These are phyloP conservation scores for Fusarium sambucinum DNA, from an alignment of 2,329 filamentous ascomycete genomes.

Conservation along the genomic window DNA sequence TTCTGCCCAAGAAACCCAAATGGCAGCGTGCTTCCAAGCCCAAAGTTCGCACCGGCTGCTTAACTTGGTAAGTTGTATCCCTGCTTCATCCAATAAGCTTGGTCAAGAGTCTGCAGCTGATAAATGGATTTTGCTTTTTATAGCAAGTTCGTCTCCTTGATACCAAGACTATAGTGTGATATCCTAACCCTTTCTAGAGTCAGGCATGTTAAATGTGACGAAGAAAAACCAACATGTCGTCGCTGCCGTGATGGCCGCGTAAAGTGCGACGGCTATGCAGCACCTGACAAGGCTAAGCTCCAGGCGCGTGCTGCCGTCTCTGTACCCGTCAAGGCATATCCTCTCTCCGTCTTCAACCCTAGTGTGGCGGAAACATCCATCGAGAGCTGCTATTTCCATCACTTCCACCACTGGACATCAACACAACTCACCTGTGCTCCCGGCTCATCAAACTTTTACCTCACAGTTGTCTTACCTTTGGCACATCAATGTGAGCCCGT, in stretches of 20 bases:
- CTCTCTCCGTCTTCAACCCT: conserved; percentile 8
- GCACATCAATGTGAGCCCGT: conserved; percentile 34
- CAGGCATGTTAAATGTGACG: conserved; percentile 47
- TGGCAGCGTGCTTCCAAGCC: conserved; percentile 30
- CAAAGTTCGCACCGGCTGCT: conserved; percentile 41
- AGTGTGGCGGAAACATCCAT: conserved; percentile 19
- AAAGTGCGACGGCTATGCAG: conserved; percentile 42
- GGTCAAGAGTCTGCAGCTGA: conserved; percentile 7
- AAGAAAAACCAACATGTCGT: conserved; percentile 43
- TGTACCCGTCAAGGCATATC: not conserved
- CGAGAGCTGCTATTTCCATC: conserved; percentile 35
- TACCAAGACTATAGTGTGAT: not conserved
- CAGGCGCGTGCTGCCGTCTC: not conserved
- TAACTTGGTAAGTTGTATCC: conserved; percentile 37
- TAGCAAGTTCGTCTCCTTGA: conserved; percentile 13
- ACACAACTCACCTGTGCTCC: conserved; percentile 28
- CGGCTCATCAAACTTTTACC: conserved; percentile 28
- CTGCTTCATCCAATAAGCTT: not conserved
- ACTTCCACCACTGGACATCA: conserved; percentile 39
- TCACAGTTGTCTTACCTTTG: conserved; percentile 26
- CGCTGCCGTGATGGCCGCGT: conserved; percentile 34
- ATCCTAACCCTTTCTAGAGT: conserved; percentile 25
- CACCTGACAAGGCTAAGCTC: conserved; percentile 11
- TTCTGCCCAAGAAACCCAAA: conserved; percentile 27
- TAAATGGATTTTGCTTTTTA: not conserved